These are phyloP conservation scores for Aspergillus oerlinghausenensis DNA, from an alignment of 2,329 filamentous ascomycete genomes.

Conservation along the genomic window DNA sequence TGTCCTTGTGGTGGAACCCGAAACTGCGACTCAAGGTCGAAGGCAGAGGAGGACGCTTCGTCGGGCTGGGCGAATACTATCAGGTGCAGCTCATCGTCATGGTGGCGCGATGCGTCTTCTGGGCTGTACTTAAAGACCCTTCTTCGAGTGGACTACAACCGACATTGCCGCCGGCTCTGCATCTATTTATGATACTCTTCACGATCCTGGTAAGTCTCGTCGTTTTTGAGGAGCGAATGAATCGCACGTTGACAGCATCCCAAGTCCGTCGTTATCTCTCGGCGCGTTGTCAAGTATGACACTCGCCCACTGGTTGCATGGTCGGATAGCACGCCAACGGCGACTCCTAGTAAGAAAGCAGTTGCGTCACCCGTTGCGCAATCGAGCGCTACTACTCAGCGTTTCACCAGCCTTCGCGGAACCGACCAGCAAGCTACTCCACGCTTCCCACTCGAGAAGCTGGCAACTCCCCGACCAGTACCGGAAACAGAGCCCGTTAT, in stretches of 20 bases:
- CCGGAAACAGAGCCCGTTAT: constrained; percentile 21
- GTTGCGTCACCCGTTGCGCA: constrained; percentile 12
- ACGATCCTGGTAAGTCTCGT: constrained; percentile 32
- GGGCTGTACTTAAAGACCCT: constrained; percentile 40
- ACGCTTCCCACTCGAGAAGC: constrained; percentile 39
- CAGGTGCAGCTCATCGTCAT: constrained; percentile 44
- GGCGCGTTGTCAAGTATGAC: constrained; percentile 36
- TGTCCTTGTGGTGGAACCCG: constrained; percentile 49
- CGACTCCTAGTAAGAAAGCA: constrained; percentile 19
- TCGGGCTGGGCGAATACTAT: constrained; percentile 44
- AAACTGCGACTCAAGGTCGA: constrained; percentile 42
- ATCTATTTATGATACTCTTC: constrained; percentile 38
- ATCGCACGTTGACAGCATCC: constrained; percentile 15
- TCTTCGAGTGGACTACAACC: constrained; percentile 29
- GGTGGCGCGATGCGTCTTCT: constrained; percentile 40
- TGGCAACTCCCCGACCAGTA: constrained; percentile 28
- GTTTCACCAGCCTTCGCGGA: constrained; percentile 12
- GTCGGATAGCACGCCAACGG: constrained; percentile 33
- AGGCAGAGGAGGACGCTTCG: constrained; percentile 37
- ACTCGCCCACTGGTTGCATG: constrained; percentile 40
- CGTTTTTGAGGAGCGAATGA: background rate
- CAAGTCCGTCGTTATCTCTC: constrained; percentile 36
- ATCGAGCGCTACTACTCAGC: constrained; percentile 12
- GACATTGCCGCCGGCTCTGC: constrained; percentile 30
- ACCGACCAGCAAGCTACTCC: constrained; percentile 13